Conservation (phyloP, 129 eudicot genomes). For the Pittosporum tobira region DNA sequence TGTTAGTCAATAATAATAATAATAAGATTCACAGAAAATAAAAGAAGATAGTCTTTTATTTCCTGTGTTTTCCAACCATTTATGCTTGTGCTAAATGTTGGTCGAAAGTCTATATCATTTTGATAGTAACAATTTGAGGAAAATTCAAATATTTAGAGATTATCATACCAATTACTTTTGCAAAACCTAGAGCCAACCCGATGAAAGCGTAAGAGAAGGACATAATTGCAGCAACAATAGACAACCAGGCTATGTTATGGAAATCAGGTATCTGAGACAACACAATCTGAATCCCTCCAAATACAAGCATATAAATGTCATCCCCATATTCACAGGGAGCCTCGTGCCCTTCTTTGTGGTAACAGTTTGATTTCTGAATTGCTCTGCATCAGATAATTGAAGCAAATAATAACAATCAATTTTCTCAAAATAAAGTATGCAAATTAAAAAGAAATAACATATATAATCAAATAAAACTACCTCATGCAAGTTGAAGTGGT, state of each 20-base stretch:
- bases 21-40: background rate
- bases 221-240: slow-evolving; percentile 66
- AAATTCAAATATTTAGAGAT: too few relatives aligned
- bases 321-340: slow-evolving; percentile 38
- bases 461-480: slow-evolving; percentile 15
- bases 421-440: background rate
- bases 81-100: slow-evolving; percentile 16
- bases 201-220: slow-evolving; percentile 61
- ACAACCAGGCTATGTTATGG: slow-evolving; percentile 59
- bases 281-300: slow-evolving; percentile 51
- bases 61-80: too few relatives aligned
- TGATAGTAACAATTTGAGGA: too few relatives aligned
- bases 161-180: slow-evolving; percentile 39
- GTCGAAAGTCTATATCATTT: too few relatives aligned
- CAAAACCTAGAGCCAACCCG: slow-evolving; percentile 61
- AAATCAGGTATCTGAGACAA: slow-evolving; percentile 70
- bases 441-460: background rate
- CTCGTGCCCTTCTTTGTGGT: slow-evolving; percentile 47
- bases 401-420: background rate
- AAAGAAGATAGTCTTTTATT: background rate
- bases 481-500: slow-evolving; percentile 54
- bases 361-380: slow-evolving; percentile 56
- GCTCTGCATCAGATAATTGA: slow-evolving; percentile 34
- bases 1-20: slow-evolving; percentile 13
- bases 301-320: slow-evolving; percentile 39